Percentiles rank a stretch among this genome's conserved stretches.
These are phyloP conservation scores for Alternaria sp. DNA, from an alignment of 2,329 filamentous ascomycete genomes.

Conservation along the genomic window DNA sequence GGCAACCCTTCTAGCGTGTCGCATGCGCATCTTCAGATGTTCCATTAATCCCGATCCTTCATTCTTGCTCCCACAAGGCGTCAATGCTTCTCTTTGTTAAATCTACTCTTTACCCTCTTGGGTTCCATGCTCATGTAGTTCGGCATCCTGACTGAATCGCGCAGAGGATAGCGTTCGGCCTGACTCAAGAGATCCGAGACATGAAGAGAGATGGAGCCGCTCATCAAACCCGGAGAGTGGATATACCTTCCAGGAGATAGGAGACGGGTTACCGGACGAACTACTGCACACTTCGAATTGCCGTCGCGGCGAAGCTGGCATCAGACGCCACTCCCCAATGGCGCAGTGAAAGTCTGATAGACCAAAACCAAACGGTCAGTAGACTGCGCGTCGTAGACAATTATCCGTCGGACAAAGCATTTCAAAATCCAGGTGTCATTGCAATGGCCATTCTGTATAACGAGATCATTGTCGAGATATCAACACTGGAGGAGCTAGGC, in stretches of 20 bases:
- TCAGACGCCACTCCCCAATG: neutral
- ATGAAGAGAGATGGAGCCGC: neutral
- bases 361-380: neutral
- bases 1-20: conserved; percentile 7
- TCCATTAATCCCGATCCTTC: neutral
- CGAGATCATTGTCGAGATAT: neutral
- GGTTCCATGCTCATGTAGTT: neutral
- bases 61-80: neutral
- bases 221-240: neutral
- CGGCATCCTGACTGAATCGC: neutral
- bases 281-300: neutral
- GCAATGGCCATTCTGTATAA: neutral
- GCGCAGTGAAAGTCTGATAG: neutral
- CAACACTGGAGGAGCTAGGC: neutral
- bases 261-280: neutral
- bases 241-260: neutral
- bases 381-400: neutral
- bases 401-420: neutral
- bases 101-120: neutral
- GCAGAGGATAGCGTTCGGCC: neutral
- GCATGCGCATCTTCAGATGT: neutral
- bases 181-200: conserved; percentile 1
- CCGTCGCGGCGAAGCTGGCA: neutral
- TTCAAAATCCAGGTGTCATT: neutral
- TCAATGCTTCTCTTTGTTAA: neutral